Conservation (phyloP, 257 asterid species). For the Craterostigma plantagineum region DNA sequence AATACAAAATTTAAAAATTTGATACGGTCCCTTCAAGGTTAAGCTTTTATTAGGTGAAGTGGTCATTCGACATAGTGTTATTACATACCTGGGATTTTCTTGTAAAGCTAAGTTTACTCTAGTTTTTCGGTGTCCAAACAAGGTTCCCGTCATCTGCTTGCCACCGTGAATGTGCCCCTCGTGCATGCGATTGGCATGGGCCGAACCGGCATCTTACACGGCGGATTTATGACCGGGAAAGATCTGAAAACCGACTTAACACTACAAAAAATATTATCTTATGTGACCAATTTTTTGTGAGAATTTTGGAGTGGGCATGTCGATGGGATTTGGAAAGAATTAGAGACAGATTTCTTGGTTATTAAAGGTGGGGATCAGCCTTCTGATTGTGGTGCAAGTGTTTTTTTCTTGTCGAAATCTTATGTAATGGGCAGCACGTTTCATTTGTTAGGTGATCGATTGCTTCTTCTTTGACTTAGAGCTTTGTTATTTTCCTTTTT, state of each 20-base stretch:
- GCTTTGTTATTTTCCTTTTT: constrained; percentile 2
- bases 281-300: neutral
- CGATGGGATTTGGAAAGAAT: neutral
- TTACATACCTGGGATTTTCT: constrained; percentile 30
- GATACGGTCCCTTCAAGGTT: no score
- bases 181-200: constrained; percentile 21
- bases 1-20: no score
- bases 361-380: no score
- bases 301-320: constrained; percentile 1
- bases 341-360: no score
- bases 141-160: constrained; percentile 72
- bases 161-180: constrained; percentile 64
- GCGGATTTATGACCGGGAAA: constrained; percentile 65
- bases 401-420: no score
- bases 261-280: constrained; percentile 32
- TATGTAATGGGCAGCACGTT: no score
- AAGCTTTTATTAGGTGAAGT: no score
- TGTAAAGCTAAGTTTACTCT: constrained; percentile 61
- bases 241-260: constrained; percentile 59
- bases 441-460: no score
- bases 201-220: constrained; percentile 72
- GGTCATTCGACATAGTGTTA: no score
- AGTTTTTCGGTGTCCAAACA: constrained; percentile 53
- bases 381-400: no score
- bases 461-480: no score